Conservation (phyloP, 2,329 filamentous ascomycete species). For the Pseudogymnoascus sp. region DNA sequence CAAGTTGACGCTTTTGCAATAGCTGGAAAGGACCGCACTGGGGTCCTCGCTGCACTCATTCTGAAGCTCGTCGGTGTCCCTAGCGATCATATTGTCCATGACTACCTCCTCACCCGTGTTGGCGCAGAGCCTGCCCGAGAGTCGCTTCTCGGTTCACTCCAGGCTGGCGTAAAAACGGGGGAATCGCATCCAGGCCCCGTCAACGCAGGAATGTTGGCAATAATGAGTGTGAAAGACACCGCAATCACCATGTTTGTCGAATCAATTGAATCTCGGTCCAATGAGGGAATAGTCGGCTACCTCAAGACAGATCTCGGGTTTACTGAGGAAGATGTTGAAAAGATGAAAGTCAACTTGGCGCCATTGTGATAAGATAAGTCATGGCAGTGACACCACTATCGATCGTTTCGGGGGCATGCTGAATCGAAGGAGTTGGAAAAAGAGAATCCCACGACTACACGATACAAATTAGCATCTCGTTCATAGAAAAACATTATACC, state of each 20-base stretch:
- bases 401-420: not conserved
- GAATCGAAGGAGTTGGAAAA: not conserved
- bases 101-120: conserved; percentile 48
- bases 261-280: conserved; percentile 37
- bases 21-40: conserved; percentile 49
- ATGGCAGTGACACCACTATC: not conserved
- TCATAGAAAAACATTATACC: not conserved
- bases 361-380: not conserved
- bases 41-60: conserved; percentile 43
- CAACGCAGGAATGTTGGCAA: conserved; percentile 41
- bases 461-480: not conserved
- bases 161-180: conserved; percentile 30
- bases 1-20: not conserved
- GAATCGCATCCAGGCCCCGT: conserved; percentile 23
- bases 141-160: conserved; percentile 37
- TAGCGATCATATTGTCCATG: conserved; percentile 35
- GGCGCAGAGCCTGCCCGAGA: conserved; percentile 44
- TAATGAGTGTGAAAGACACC: conserved; percentile 35
- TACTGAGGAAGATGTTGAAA: conserved; percentile 36
- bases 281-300: conserved; percentile 36
- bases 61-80: conserved; percentile 41
- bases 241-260: conserved; percentile 40
- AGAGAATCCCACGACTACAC: not conserved
- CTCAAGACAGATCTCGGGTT: conserved; percentile 39
- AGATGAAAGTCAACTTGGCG: conserved; percentile 40